Evolutionary conservation across 139 green algal genomes (phyloP).

Genomic region (Prasinococcaceae sp.): DNA sequence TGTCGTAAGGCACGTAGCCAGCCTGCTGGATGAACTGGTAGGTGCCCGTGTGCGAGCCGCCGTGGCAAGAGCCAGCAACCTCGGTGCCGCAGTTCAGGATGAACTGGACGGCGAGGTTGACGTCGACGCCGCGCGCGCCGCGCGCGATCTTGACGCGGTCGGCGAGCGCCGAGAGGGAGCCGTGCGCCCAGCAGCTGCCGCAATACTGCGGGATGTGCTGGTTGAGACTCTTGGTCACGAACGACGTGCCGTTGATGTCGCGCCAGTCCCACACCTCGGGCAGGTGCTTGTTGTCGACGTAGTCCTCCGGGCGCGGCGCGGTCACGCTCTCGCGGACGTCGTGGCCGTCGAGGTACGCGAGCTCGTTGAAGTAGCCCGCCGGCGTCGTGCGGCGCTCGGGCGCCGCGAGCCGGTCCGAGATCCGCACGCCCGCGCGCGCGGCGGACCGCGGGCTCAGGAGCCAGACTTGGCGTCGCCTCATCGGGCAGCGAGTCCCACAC

Average conservation of each 20-base stretch:
- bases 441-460: too few relatives aligned
- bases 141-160: conserved; percentile 74
- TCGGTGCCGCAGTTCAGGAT: conserved; percentile 66
- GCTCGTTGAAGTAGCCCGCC: too few relatives aligned
- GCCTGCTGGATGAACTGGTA: conserved; percentile 20
- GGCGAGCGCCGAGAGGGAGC: conserved; percentile 45
- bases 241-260: conserved; percentile 47
- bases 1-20: conserved; percentile 15
- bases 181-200: conserved; percentile 67
- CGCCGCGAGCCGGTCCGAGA: too few relatives aligned
- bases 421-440: too few relatives aligned
- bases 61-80: conserved; percentile 15
- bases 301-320: not conserved
- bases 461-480: too few relatives aligned
- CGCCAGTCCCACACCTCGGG: conserved; percentile 37
- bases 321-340: not conserved
- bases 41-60: conserved; percentile 4
- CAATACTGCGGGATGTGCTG: conserved; percentile 53
- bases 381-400: too few relatives aligned
- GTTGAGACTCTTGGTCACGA: conserved; percentile 46
- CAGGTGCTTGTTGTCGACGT: conserved; percentile 7
- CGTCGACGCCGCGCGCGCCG: conserved; percentile 35
- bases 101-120: conserved; percentile 49
- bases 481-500: too few relatives aligned
- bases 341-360: not conserved